Evolutionary conservation across 805 yeast genomes (phyloP).

Genomic region (Wickerhamiella occidentalis): DNA sequence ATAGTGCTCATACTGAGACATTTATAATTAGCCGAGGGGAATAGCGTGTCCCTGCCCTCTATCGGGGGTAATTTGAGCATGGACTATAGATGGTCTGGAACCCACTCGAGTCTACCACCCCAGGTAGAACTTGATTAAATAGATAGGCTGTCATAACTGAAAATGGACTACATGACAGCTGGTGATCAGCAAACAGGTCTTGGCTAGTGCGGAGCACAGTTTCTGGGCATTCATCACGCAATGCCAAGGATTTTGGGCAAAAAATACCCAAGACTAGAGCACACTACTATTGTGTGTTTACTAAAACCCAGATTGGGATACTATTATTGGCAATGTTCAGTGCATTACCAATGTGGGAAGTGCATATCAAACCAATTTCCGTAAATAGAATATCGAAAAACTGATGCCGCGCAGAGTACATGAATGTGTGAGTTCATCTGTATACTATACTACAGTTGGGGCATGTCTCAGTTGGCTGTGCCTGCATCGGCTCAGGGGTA

Average conservation of each 20-base stretch:
- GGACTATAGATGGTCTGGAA: not conserved
- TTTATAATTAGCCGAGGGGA: not conserved
- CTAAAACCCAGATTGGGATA: too few relatives aligned
- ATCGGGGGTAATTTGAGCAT: not conserved
- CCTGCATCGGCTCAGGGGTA: conserved; percentile 1
- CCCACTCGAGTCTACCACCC: not conserved
- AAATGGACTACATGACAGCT: too few relatives aligned
- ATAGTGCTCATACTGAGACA: conserved; percentile 1
- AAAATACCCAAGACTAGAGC: too few relatives aligned
- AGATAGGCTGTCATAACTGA: too few relatives aligned
- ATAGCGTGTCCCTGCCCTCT: not conserved
- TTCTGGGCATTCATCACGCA: too few relatives aligned
- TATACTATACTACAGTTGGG: not conserved
- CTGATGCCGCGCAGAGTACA: not conserved
- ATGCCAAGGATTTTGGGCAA: too few relatives aligned
- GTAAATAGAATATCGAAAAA: not conserved
- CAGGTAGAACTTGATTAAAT: too few relatives aligned
- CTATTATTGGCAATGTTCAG: not conserved
- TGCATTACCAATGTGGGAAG: not conserved
- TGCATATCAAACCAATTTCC: conserved; percentile 1
- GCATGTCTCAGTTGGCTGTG: not conserved
- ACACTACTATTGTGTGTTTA: too few relatives aligned
- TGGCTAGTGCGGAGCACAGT: too few relatives aligned
- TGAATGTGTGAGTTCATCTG: not conserved
- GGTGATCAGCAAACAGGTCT: too few relatives aligned